Percentiles rank a stretch among this genome's conserved stretches.
phyloP scores from a whole-genome alignment of 257 asterid genomes.

The Nicotiana tomentosiformis region DNA sequence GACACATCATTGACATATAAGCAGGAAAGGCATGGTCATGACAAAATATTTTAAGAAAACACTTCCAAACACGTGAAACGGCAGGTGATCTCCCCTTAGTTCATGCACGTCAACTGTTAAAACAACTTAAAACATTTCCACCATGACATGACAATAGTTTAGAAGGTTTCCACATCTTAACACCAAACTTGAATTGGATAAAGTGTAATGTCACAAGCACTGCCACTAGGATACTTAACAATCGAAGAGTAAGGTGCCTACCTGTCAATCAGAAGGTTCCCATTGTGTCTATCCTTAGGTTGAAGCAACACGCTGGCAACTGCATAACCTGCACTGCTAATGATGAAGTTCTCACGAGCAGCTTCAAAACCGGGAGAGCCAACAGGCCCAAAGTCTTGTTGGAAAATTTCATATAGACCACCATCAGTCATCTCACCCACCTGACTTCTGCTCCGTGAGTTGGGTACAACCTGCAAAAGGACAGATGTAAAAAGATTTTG shows the following conservation, averaged over 20 bases:
- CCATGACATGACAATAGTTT: background rate
- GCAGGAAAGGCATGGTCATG: background rate
- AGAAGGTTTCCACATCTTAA: background rate
- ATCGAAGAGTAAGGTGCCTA: slow-evolving; percentile 19
- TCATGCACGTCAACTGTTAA: background rate
- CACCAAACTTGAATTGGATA: background rate
- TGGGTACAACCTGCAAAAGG: slow-evolving; percentile 80
- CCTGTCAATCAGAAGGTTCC: slow-evolving; percentile 96
- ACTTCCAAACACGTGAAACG: too few relatives aligned
- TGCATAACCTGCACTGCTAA: slow-evolving; percentile 99
- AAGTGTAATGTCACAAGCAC: background rate
- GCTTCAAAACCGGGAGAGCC: slow-evolving; percentile 94
- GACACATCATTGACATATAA: background rate
- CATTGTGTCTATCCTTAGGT: slow-evolving; percentile 98
- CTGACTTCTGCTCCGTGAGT: slow-evolving; percentile 97
- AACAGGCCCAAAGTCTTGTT: slow-evolving; percentile 98
- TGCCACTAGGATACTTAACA: background rate
- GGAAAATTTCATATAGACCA: slow-evolving; percentile 95
- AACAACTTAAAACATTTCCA: background rate
- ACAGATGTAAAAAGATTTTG: background rate
- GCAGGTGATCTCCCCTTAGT: background rate
- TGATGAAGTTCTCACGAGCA: slow-evolving; percentile 93
- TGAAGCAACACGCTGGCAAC: slow-evolving; percentile 99
- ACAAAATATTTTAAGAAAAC: too few relatives aligned
- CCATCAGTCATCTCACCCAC: slow-evolving; percentile 99